Base-by-base conservation (phyloP, 306 rosid genomes). In the Corylus heterophylla region DNA sequence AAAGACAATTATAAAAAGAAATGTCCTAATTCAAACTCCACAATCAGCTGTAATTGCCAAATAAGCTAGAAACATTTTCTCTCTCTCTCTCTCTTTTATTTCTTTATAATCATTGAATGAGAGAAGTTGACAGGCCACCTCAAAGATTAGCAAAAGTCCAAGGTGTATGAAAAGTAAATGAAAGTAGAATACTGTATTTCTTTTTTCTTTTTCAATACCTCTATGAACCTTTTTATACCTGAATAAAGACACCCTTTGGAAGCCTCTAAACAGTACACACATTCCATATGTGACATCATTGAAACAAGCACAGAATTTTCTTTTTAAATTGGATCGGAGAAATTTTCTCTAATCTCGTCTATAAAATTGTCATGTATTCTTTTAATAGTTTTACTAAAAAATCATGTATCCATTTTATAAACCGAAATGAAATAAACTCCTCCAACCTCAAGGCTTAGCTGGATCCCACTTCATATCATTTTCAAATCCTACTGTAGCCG, bases 391-490 rank as follows among this genome's bases (percentile, higher is more conserved):
- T 2, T 3, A 29, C 31, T 29, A 31, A 31, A 31, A 31, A 31
- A 31, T 31, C 35, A 2, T 1, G 35, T 31, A 3, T 31, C 2
- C 2, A 31, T 31, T 31, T 31, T 31, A 31, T 31, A 31, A 3
- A 31, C 35, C 2, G 35, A 31, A 31, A 0, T 31, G 2, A 31
- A 31, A 31, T 31, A 31, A 31, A 31, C 2, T 31, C 35, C 2
- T 31, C 2, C 35, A 31, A 5, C 17, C 67, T 64, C 47, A 11
- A 82, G 51, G 42, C 75, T 56, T 73, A 79, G 76, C 82, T 83
- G 86, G 88, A 85, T 61, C 85, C 83, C 81, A 81, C 79, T 73
- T 77, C 76, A 78, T 64, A 72, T 86, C 86, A 73, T 69, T 49
- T 76, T 85, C 86, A 74, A 73, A 55, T 66, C 54, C 25, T 7